Base-by-base conservation (phyloP, 2,329 filamentous ascomycete species). In the Penicillium concentricum region DNA sequence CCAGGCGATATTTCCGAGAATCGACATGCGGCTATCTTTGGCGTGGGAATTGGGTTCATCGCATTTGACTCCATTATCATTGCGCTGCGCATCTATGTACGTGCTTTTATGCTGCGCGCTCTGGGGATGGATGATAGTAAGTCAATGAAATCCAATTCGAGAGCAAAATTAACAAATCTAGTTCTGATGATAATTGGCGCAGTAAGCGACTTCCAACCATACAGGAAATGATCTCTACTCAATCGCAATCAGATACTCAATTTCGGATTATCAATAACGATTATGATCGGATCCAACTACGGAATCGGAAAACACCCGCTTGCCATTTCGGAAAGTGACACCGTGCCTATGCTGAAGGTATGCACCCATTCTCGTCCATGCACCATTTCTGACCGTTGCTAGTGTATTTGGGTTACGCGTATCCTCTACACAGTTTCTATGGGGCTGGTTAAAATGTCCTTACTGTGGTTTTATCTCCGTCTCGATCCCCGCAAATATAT, bases 381-480 rank as follows among this genome's bases (percentile, higher is more conserved):
- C 12, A 13, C 9, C 4, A 45, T 20, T 12, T 5, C 28, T 45
- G n/a, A 45, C 28, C 5, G 20, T 34, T 13, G 16, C 18, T n/a
- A 45, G 43, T 45, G 43, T 32, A 34, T 45, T 13, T 45, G 43
- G 43, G 37, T 39, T 26, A 57, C 54, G 10, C 54, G 57, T 18
- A 16, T 59, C 15, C 43, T 59, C 12, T 59, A 57, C 50, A 43
- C 53, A 6, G 28, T 57, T 24, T 37, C 39, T 4, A 53, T 59
- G 35, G 45, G 48, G 8, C 38, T 57, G 37, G 44, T 59, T 22
- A 59, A 59, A 34, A 39, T 59, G 51, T 59, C 54, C n/a, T 47
- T 59, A 12, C 49, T 59, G 13, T 59, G 57, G 57, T 57, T 59
- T 39, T 59, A 57, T 43, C 49, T 59, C 10, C 54, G 57, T 7